These are phyloP conservation scores for Colletotrichum sp. DNA, from an alignment of 2,329 filamentous ascomycete genomes.

Conservation along the genomic window DNA sequence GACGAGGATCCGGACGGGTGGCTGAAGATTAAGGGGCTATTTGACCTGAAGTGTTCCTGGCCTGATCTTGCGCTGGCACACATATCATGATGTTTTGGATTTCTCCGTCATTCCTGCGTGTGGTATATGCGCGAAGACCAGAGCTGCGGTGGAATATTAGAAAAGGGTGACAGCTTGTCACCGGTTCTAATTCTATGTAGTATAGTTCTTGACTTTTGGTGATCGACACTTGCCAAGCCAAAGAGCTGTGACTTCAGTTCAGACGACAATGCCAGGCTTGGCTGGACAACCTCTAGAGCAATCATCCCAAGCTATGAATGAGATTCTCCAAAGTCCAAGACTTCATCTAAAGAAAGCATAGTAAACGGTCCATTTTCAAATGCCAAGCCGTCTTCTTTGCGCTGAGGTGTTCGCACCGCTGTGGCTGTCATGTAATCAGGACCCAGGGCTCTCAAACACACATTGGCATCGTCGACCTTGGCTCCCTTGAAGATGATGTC, in stretches of 20 bases:
- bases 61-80: constrained; percentile 9
- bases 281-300: background rate
- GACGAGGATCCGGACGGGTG: background rate
- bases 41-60: background rate
- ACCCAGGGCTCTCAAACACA: constrained; percentile 49
- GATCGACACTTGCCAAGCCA: background rate
- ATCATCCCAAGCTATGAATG: background rate
- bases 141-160: background rate
- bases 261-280: background rate
- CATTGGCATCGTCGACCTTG: constrained; percentile 45
- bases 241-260: background rate
- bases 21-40: background rate
- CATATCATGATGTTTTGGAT: background rate
- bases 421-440: constrained; percentile 61
- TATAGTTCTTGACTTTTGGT: background rate
- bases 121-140: background rate
- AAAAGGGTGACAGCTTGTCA: background rate
- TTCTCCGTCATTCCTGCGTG: background rate
- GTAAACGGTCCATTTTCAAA: constrained; percentile 47
- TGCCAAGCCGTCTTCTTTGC: constrained; percentile 40
- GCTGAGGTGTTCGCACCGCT: constrained; percentile 47
- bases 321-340: constrained; percentile 49
- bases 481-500: constrained; percentile 44
- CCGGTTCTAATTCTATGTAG: background rate
- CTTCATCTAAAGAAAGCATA: constrained; percentile 47